These are phyloP conservation scores for Alectoria sarmentosa DNA, from an alignment of 495 filamentous ascomycete species.

Conservation along the genomic window DNA sequence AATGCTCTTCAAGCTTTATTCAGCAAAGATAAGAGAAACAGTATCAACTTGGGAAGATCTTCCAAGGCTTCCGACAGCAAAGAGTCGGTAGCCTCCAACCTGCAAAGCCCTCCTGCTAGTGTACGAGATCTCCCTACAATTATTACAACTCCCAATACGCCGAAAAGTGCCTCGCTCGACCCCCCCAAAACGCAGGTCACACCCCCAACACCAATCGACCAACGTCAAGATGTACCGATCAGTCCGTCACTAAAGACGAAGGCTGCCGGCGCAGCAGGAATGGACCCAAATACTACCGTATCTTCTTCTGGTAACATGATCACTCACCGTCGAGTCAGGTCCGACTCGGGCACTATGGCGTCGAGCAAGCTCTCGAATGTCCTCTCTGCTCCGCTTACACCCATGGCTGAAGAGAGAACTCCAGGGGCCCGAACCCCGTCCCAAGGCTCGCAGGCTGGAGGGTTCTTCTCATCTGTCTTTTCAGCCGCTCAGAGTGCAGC, in stretches of 20 bases:
- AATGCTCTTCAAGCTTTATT: slow-evolving; percentile 28
- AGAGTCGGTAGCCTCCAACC: slow-evolving; percentile 11
- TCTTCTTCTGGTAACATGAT: slow-evolving; percentile 65
- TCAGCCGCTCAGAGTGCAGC: slow-evolving; percentile 92
- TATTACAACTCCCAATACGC: slow-evolving; percentile 34
- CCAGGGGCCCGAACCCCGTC: slow-evolving; percentile 35
- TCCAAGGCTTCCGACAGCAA: slow-evolving; percentile 29
- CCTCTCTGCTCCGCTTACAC: slow-evolving; percentile 63
- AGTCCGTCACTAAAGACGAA: slow-evolving; percentile 10
- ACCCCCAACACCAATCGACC: slow-evolving; percentile 46
- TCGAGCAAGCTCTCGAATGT: slow-evolving; percentile 87
- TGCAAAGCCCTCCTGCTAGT: slow-evolving; percentile 13
- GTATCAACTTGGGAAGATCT: slow-evolving; percentile 36
- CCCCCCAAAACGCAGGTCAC: slow-evolving; percentile 47
- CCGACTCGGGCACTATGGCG: slow-evolving; percentile 56
- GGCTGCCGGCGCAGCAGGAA: slow-evolving; percentile 13
- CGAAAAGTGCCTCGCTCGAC: slow-evolving; percentile 37
- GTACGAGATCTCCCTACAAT: slow-evolving; percentile 20
- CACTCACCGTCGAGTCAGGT: slow-evolving; percentile 60
- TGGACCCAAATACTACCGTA: slow-evolving; percentile 21
- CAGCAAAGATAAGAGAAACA: slow-evolving; percentile 36
- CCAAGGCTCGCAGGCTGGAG: slow-evolving; percentile 44
- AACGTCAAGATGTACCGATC: slow-evolving; percentile 23
- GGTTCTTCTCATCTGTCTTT: slow-evolving; percentile 92
- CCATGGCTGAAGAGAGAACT: slow-evolving; percentile 59